Percentiles rank a stretch among this genome's conserved stretches.
Conservation (phyloP, 1,284 basidiomycete genomes). For the Malassezia slooffiae region DNA sequence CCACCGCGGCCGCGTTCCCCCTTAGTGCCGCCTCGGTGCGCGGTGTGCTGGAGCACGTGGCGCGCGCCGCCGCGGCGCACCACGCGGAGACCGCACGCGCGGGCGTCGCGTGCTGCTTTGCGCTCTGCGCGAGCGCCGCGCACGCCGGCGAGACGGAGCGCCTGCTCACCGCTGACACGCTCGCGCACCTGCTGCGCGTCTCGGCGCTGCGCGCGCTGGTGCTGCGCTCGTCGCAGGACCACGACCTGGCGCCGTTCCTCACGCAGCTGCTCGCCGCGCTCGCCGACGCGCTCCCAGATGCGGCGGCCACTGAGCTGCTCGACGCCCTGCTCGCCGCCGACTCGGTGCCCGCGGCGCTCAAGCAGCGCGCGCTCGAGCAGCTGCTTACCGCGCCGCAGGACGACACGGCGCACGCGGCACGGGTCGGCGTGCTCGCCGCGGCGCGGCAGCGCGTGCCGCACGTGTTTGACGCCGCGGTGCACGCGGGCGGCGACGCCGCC, state of each 20-base stretch:
- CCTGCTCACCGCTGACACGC: slow-evolving; percentile 20
- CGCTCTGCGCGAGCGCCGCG: slow-evolving; percentile 25
- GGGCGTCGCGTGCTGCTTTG: slow-evolving; percentile 23
- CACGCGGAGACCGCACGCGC: slow-evolving; percentile 18
- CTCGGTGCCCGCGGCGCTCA: slow-evolving; percentile 13
- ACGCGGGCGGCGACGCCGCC: slow-evolving; percentile 15
- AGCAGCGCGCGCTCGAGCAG: slow-evolving; percentile 13
- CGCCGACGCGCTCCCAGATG: slow-evolving; percentile 14
- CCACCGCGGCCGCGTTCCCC: slow-evolving; percentile 28
- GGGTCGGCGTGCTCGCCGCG: slow-evolving; percentile 21
- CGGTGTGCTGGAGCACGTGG: slow-evolving; percentile 21
- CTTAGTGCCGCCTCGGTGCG: slow-evolving; percentile 31
- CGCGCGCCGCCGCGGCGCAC: slow-evolving; percentile 11
- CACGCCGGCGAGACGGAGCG: slow-evolving; percentile 9
- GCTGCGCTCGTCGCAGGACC: slow-evolving; percentile 13
- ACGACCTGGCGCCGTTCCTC: slow-evolving; percentile 26
- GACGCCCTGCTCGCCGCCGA: slow-evolving; percentile 15
- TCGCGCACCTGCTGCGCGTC: slow-evolving; percentile 17
- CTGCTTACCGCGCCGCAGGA: slow-evolving; percentile 16
- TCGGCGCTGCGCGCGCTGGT: slow-evolving; percentile 15
- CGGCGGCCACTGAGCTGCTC: slow-evolving; percentile 18
- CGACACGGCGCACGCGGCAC: slow-evolving; percentile 15
- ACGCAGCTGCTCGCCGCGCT: slow-evolving; percentile 22
- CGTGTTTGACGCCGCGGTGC: slow-evolving; percentile 22
- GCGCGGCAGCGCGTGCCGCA: slow-evolving; percentile 22